Conservation (phyloP, 805 yeast genomes). For the Kazachstania taianensis region DNA sequence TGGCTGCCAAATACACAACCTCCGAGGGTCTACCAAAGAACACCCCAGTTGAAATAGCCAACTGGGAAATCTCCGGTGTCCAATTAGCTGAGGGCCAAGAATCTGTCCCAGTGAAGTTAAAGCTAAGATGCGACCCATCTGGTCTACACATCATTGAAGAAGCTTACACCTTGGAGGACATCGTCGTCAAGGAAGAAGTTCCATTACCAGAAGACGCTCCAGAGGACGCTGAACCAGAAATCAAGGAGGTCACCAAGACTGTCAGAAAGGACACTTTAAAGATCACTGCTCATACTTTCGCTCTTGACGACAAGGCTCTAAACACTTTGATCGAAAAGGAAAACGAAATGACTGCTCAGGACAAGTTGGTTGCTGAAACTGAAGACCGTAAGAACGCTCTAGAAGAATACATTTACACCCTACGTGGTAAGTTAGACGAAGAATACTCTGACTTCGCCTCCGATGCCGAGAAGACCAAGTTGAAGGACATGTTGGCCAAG, state of each 20-base stretch:
- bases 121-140: slow-evolving; percentile 94
- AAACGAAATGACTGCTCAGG: slow-evolving; percentile 74
- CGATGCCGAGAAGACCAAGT: slow-evolving; percentile 78
- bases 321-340: slow-evolving; percentile 69
- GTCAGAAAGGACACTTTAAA: slow-evolving; percentile 79
- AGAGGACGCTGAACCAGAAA: slow-evolving; percentile 68
- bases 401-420: slow-evolving; percentile 96
- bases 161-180: slow-evolving; percentile 91
- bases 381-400: slow-evolving; percentile 97
- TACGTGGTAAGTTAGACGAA: slow-evolving; percentile 94
- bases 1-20: slow-evolving; percentile 79
- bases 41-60: slow-evolving; percentile 54
- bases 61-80: slow-evolving; percentile 83
- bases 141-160: slow-evolving; percentile 90
- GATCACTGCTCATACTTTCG: slow-evolving; percentile 51
- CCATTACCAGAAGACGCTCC: slow-evolving; percentile 42
- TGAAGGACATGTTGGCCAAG: slow-evolving; percentile 61
- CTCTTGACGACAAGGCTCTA: slow-evolving; percentile 47
- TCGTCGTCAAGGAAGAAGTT: slow-evolving; percentile 77
- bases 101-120: slow-evolving; percentile 76
- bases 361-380: slow-evolving; percentile 95
- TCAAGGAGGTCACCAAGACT: slow-evolving; percentile 81
- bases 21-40: slow-evolving; percentile 64
- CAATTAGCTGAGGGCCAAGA: slow-evolving; percentile 66
- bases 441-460: slow-evolving; percentile 80